Conservation (phyloP, 176 grass and related monocot species). For the Cymbopogon citratus region DNA sequence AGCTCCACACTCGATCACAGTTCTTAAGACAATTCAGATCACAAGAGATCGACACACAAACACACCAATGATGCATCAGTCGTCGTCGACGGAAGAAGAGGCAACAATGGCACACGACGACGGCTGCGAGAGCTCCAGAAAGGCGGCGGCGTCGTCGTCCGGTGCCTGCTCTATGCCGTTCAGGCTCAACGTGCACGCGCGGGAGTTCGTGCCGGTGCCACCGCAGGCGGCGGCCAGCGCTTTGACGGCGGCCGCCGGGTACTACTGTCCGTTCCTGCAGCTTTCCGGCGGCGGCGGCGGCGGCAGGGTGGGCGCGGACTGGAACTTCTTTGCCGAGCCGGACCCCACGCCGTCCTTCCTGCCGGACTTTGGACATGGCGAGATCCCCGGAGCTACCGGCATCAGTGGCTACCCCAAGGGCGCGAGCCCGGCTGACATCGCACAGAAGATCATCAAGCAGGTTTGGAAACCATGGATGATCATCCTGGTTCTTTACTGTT, state of each 20-base stretch:
- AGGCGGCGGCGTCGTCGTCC: not conserved
- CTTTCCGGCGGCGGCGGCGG: not conserved
- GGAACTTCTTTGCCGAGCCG: slow-evolving; percentile 40
- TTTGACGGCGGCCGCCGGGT: not conserved
- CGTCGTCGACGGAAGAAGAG: not conserved
- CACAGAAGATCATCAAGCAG: slow-evolving; percentile 65
- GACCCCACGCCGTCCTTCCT: slow-evolving; percentile 27
- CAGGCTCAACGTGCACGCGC: slow-evolving; percentile 52
- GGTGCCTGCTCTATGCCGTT: slow-evolving; percentile 9
- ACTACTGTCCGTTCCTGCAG: slow-evolving; percentile 43
- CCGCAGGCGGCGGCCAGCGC: not conserved
- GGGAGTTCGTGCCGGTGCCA: slow-evolving; percentile 47
- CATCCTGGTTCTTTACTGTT: not conserved
- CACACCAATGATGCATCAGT: not conserved
- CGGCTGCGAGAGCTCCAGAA: not conserved
- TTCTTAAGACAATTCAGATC: not conserved
- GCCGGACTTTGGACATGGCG: slow-evolving; percentile 24
- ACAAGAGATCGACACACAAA: not conserved
- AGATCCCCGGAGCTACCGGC: not conserved
- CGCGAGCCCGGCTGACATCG: slow-evolving; percentile 24
- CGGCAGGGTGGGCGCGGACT: slow-evolving; percentile 9
- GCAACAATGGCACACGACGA: slow-evolving; percentile 28
- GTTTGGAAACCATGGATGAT: not conserved
- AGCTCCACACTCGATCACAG: not conserved
- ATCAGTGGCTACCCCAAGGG: slow-evolving; percentile 2